Conservation (phyloP, 768 basidiomycete species). For the Amanita muscaria region DNA sequence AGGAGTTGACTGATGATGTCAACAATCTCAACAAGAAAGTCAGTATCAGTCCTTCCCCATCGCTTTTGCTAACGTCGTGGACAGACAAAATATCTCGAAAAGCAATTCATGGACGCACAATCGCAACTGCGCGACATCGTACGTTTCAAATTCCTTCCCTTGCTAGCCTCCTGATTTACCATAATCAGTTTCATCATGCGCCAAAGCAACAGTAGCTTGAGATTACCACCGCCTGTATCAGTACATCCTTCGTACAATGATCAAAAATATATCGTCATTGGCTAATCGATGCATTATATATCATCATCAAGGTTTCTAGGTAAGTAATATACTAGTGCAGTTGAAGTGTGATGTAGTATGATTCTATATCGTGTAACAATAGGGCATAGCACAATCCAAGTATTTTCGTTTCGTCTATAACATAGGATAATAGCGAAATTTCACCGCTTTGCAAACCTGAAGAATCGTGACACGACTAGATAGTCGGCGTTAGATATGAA, state of each 20-base stretch:
- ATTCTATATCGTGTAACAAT: no score
- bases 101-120: constrained; percentile 88
- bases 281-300: neutral
- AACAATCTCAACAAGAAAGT: constrained; percentile 82
- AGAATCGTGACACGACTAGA: constrained; percentile 56
- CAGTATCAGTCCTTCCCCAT: constrained; percentile 1
- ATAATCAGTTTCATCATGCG: constrained; percentile 52
- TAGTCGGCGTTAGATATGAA: constrained; percentile 12
- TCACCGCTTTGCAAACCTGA: constrained; percentile 59
- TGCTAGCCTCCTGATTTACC: neutral
- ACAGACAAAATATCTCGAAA: constrained; percentile 86
- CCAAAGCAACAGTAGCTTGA: constrained; percentile 27
- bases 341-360: no score
- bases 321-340: no score
- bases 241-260: no score
- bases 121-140: constrained; percentile 81
- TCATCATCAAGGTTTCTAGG: no score
- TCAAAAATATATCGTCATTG: no score
- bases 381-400: no score
- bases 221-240: neutral
- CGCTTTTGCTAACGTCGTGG: neutral
- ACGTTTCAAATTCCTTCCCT: constrained; percentile 18
- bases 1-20: constrained; percentile 78
- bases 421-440: no score
- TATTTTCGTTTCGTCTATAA: no score